Evolutionary conservation across 2,329 filamentous ascomycete species (phyloP).

Genomic region (Xylaria sp.): DNA sequence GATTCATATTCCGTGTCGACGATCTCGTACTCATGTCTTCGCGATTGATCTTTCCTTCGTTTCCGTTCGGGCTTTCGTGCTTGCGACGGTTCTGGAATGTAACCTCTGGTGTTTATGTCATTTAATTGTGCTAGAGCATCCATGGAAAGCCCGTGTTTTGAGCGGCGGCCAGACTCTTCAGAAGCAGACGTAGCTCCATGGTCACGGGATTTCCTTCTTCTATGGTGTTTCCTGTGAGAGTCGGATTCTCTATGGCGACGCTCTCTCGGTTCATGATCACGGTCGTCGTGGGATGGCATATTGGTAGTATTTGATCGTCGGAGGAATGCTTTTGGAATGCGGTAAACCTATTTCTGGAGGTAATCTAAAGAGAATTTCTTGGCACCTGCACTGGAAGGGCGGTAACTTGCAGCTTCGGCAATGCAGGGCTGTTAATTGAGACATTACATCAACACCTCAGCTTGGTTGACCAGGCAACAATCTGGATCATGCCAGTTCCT

Average conservation of each 20-base stretch:
- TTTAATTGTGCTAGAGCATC: constrained; percentile 75
- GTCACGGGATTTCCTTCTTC: constrained; percentile 50
- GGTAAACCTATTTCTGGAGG: constrained; percentile 42
- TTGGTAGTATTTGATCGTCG: constrained; percentile 21
- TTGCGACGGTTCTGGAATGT: constrained; percentile 50
- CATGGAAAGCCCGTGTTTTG: constrained; percentile 53
- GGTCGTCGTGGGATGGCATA: constrained; percentile 50
- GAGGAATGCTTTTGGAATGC: constrained; percentile 12
- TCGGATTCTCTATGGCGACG: constrained; percentile 45
- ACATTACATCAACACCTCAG: constrained; percentile 26
- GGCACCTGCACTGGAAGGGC: constrained; percentile 28
- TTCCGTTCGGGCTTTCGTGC: constrained; percentile 55
- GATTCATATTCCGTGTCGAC: constrained; percentile 49
- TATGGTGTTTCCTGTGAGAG: constrained; percentile 50
- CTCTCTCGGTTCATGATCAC: constrained; percentile 39
- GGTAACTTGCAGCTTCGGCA: constrained; percentile 29
- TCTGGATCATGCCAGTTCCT: constrained; percentile 45
- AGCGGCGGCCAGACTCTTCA: constrained; percentile 49
- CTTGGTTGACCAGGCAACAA: constrained; percentile 56
- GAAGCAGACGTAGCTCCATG: constrained; percentile 48
- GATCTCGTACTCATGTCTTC: constrained; percentile 40
- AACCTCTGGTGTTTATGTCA: constrained; percentile 62
- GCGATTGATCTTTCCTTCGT: constrained; percentile 50
- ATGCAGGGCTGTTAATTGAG: constrained; percentile 26
- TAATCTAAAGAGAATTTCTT: constrained; percentile 41